Percentiles rank a stretch among this genome's conserved stretches.
phyloP scores from a whole-genome alignment of 768 basidiomycete species.

The Vararia minispora region DNA sequence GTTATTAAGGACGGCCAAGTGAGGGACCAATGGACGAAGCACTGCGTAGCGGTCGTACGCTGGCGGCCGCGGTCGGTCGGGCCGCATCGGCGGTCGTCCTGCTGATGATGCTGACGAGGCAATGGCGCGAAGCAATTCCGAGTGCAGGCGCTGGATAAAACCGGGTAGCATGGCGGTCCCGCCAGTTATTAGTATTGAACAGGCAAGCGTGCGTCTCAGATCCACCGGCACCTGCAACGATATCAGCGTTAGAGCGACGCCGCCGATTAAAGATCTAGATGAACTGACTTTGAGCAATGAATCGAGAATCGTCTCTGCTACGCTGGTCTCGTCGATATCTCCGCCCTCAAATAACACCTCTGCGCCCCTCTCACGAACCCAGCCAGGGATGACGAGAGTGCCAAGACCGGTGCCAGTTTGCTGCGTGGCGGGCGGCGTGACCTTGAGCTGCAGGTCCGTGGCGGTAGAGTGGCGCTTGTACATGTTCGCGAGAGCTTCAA shows the following conservation, averaged over 20 bases:
- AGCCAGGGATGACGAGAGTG: conserved; percentile 81
- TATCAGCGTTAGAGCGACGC: conserved; percentile 8
- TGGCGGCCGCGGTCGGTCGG: conserved; percentile 31
- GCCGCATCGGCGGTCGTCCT: conserved; percentile 25
- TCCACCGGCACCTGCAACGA: conserved; percentile 70
- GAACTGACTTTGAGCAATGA: conserved; percentile 63
- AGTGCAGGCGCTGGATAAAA: conserved; percentile 82
- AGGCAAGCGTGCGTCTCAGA: conserved; percentile 72
- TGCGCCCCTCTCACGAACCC: conserved; percentile 86
- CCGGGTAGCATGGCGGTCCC: conserved; percentile 90
- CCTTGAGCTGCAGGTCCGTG: conserved; percentile 58
- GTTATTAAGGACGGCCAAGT: conserved; percentile 80
- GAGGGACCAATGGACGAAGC: conserved; percentile 58
- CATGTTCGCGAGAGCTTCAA: conserved; percentile 58
- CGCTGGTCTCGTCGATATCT: conserved; percentile 77
- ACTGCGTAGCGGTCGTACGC: conserved; percentile 65
- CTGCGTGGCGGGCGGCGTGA: conserved; percentile 54
- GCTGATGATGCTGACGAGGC: conserved; percentile 25
- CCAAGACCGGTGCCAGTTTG: conserved; percentile 65
- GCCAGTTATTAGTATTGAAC: conserved; percentile 77
- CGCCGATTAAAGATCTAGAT: too few relatives aligned
- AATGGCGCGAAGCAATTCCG: conserved; percentile 60
- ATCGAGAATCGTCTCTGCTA: conserved; percentile 75
- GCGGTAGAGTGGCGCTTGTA: conserved; percentile 73
- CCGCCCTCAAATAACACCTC: conserved; percentile 88